Percentiles rank a stretch among this genome's conserved stretches.
Evolutionary conservation across 495 filamentous ascomycete genomes (phyloP).

Genomic region (Xylaria telfairii): DNA sequence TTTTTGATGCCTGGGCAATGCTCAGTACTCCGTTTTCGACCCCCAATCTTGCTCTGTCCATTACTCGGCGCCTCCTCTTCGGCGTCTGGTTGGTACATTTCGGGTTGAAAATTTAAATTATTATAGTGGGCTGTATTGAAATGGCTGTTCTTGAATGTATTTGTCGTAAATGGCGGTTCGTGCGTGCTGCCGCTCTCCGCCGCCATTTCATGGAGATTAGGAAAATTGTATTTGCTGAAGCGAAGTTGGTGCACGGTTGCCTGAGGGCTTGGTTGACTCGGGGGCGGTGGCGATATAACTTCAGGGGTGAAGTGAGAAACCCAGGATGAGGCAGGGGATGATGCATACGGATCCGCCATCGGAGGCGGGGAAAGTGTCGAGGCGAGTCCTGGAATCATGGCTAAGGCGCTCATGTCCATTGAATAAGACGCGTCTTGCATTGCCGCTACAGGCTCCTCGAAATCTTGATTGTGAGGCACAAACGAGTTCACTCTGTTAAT

Average conservation of each 20-base stretch:
- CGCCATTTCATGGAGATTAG: conserved; percentile 44
- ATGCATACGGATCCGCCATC: conserved; percentile 43
- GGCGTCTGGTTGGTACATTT: conserved; percentile 58
- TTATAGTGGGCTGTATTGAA: conserved; percentile 86
- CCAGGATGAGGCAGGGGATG: conserved; percentile 50
- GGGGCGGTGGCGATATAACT: conserved; percentile 35
- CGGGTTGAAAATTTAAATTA: conserved; percentile 83
- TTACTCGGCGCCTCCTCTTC: conserved; percentile 45
- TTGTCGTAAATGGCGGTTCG: conserved; percentile 60
- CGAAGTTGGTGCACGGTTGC: conserved; percentile 47
- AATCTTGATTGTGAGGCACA: conserved; percentile 42
- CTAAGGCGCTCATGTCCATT: conserved; percentile 49
- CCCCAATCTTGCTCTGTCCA: conserved; percentile 32
- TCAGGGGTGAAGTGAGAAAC: conserved; percentile 43
- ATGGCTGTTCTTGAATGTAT: conserved; percentile 65
- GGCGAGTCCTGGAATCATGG: conserved; percentile 54
- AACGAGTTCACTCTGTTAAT: conserved; percentile 55
- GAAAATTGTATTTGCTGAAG: conserved; percentile 55
- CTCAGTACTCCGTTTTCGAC: conserved; percentile 50
- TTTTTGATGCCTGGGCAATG: conserved; percentile 44
- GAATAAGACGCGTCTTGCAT: conserved; percentile 42
- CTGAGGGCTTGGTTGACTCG: conserved; percentile 43
- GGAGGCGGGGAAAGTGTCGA: conserved; percentile 37
- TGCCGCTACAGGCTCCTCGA: conserved; percentile 46
- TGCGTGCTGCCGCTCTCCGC: conserved; percentile 36